phyloP scores from a whole-genome alignment of 2,329 filamentous ascomycete species.

The Penicillium sp. region DNA sequence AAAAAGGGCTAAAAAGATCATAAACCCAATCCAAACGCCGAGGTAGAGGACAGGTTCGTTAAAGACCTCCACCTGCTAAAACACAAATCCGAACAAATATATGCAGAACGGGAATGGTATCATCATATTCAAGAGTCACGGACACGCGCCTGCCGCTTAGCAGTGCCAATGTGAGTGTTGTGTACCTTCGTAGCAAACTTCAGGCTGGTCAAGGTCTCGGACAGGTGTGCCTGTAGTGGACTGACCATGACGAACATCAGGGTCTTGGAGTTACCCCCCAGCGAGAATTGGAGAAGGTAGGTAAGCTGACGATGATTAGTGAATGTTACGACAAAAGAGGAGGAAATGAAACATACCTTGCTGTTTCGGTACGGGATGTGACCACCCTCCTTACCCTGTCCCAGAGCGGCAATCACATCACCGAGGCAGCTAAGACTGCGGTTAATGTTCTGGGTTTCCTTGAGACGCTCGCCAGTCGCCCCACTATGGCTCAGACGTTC shows the following conservation, averaged over 20 bases:
- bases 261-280: slow-evolving; percentile 93
- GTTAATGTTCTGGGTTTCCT: slow-evolving; percentile 97
- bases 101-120: slow-evolving; percentile 22
- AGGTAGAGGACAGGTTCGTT: slow-evolving; percentile 29
- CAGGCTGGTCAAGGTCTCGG: slow-evolving; percentile 89
- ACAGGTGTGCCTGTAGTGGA: slow-evolving; percentile 81
- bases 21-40: slow-evolving; percentile 22
- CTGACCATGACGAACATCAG: slow-evolving; percentile 99
- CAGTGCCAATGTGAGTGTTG: slow-evolving; percentile 88
- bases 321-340: background rate
- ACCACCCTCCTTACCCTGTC: slow-evolving; percentile 66
- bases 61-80: slow-evolving; percentile 19
- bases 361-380: slow-evolving; percentile 95
- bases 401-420: slow-evolving; percentile 91
- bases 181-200: slow-evolving; percentile 89
- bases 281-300: slow-evolving; percentile 86
- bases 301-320: slow-evolving; percentile 57
- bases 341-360: slow-evolving; percentile 55
- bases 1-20: slow-evolving; percentile 1
- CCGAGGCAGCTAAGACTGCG: slow-evolving; percentile 86
- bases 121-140: slow-evolving; percentile 31
- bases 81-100: slow-evolving; percentile 13
- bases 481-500: slow-evolving; percentile 84
- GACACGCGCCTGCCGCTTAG: slow-evolving; percentile 49
- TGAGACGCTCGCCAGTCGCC: slow-evolving; percentile 78